A percentile compares a stretch with the other conserved stretches of the same genome.
Evolutionary conservation across 1,139 yeast genomes (phyloP).

Genomic region (Blastobotrys buckinghamii): DNA sequence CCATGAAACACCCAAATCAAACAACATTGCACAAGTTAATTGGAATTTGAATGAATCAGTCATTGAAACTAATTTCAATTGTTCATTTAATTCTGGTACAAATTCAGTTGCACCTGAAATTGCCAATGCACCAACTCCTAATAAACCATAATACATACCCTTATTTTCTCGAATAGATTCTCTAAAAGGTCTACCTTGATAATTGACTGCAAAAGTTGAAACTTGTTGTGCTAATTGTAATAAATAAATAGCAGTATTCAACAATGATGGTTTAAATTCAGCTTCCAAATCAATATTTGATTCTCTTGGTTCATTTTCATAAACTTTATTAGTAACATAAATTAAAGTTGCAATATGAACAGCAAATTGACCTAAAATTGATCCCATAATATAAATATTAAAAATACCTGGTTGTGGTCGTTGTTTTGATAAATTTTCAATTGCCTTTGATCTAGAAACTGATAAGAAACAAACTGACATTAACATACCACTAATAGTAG

Average conservation of each 20-base stretch:
- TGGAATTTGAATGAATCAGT: conserved; percentile 62
- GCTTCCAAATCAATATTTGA: conserved; percentile 87
- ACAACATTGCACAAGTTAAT: conserved; percentile 63
- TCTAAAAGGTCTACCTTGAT: conserved; percentile 95
- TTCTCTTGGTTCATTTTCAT: conserved; percentile 84
- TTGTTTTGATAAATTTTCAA: conserved; percentile 82
- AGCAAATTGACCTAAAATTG: conserved; percentile 93
- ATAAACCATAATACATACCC: conserved; percentile 94
- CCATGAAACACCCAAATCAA: conserved; percentile 77
- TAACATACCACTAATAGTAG: conserved; percentile 86
- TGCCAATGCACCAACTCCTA: conserved; percentile 88
- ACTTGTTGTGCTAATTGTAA: conserved; percentile 95
- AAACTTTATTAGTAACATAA: conserved; percentile 77
- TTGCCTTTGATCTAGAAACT: conserved; percentile 88
- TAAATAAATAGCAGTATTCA: conserved; percentile 94
- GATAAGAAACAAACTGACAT: conserved; percentile 93
- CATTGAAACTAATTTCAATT: conserved; percentile 91
- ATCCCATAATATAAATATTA: conserved; percentile 93
- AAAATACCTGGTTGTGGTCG: conserved; percentile 98
- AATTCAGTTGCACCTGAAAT: conserved; percentile 92
- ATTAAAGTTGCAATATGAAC: conserved; percentile 79
- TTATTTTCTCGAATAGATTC: conserved; percentile 85
- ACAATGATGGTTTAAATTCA: conserved; percentile 77
- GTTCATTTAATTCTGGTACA: conserved; percentile 88
- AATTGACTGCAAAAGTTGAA: conserved; percentile 95